phyloP scores from a whole-genome alignment of 2,329 filamentous ascomycete genomes.

The Penicillium glabrum region DNA sequence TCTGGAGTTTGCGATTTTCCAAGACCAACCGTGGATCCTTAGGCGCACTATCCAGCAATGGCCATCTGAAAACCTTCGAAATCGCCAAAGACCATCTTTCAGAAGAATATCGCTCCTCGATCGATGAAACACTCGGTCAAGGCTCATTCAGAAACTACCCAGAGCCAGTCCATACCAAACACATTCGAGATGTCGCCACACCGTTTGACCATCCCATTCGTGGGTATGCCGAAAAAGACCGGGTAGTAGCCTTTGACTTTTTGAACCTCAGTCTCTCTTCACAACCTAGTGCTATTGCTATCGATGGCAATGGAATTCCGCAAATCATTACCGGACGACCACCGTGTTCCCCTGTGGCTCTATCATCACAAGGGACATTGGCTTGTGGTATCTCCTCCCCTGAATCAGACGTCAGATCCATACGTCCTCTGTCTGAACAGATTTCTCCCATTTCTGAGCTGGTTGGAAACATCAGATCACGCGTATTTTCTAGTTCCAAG shows the following conservation, averaged over 20 bases:
- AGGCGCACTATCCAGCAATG: slow-evolving; percentile 59
- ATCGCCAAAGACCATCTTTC: slow-evolving; percentile 52
- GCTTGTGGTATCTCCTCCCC: slow-evolving; percentile 30
- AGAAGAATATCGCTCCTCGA: slow-evolving; percentile 38
- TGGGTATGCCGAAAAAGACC: slow-evolving; percentile 46
- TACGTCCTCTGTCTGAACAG: slow-evolving; percentile 31
- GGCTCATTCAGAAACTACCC: slow-evolving; percentile 42
- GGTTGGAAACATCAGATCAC: slow-evolving; percentile 29
- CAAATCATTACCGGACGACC: slow-evolving; percentile 50
- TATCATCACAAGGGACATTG: slow-evolving; percentile 39
- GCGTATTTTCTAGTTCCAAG: slow-evolving; percentile 19
- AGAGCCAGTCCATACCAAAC: slow-evolving; percentile 47
- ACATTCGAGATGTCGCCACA: slow-evolving; percentile 44
- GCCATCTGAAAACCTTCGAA: slow-evolving; percentile 59
- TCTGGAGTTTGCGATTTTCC: slow-evolving; percentile 64
- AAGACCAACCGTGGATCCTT: slow-evolving; percentile 58
- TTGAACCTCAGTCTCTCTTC: slow-evolving; percentile 48
- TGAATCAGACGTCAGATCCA: slow-evolving; percentile 30
- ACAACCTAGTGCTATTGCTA: slow-evolving; percentile 54
- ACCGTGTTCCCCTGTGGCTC: slow-evolving; percentile 37
- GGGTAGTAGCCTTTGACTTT: slow-evolving; percentile 63
- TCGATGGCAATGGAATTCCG: slow-evolving; percentile 54
- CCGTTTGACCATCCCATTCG: slow-evolving; percentile 49
- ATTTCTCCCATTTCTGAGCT: slow-evolving; percentile 30
- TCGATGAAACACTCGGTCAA: slow-evolving; percentile 42